A percentile compares a stretch with the other conserved stretches of the same genome.
These are phyloP conservation scores for Metarhizium sp. DNA, from an alignment of 2,329 filamentous ascomycete genomes.

Conservation along the genomic window DNA sequence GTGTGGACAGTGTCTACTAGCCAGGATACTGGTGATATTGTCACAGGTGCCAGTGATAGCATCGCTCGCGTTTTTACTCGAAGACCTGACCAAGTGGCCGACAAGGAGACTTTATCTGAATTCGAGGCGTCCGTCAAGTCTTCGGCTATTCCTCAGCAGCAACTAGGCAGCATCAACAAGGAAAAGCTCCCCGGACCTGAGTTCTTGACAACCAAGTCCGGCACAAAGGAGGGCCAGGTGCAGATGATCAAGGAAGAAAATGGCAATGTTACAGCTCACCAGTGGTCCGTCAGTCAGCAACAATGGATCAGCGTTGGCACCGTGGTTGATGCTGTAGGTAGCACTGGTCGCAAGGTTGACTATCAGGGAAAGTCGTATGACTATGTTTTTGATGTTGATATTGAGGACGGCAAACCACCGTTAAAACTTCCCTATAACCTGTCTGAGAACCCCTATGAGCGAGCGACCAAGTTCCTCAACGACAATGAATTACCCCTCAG, in stretches of 20 bases:
- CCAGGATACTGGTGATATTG: constrained; percentile 76
- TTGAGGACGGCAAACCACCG: constrained; percentile 86
- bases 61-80: constrained; percentile 78
- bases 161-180: constrained; percentile 77
- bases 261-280: constrained; percentile 75
- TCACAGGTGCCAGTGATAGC: constrained; percentile 85
- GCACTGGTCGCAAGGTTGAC: constrained; percentile 66
- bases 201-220: constrained; percentile 70
- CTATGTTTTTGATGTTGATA: constrained; percentile 93
- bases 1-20: constrained; percentile 91
- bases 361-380: constrained; percentile 86
- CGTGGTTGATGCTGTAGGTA: constrained; percentile 81
- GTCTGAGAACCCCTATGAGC: constrained; percentile 85
- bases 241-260: constrained; percentile 81
- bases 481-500: constrained; percentile 80
- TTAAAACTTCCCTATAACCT: constrained; percentile 92
- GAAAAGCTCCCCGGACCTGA: constrained; percentile 84
- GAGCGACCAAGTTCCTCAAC: constrained; percentile 81
- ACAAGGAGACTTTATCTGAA: constrained; percentile 54
- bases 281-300: constrained; percentile 65
- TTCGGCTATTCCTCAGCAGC: constrained; percentile 81
- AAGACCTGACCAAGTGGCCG: constrained; percentile 58
- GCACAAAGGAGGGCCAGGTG: constrained; percentile 94
- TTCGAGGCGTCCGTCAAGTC: constrained; percentile 78
- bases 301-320: constrained; percentile 89